Evolutionary conservation across 441 rosid species (phyloP), one percentile per base, ranked within the genome.

Genomic region (Viola pubescens): DNA sequence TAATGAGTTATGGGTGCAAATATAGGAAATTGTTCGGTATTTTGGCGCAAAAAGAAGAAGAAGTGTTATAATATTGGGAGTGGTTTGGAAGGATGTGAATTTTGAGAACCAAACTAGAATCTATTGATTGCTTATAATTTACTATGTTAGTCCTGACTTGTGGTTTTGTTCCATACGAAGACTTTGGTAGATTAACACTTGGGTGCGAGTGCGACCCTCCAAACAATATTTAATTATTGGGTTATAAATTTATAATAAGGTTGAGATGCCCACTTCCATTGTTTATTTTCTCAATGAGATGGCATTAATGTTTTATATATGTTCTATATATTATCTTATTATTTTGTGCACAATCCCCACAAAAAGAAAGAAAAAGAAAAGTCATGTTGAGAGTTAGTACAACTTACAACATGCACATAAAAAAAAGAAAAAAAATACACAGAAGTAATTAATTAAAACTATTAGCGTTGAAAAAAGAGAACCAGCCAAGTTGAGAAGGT

Each of bases 91-190:
- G 71, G 70, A 58, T 59, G 68, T 65, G 71, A 8, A 16, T 16
- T 16, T 0, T 0, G 19, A 63, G 79, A 72, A 74, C 71, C 85
- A 70, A 72, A 64, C 53, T 68, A 73, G 78, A 75, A 69, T 69
- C 64, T 44, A 8, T 38, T 61, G 52, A 7, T 26, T 38, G 9
- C 61, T 48, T 19, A 16, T 50, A 8, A 5, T 40, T 50, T 26
- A 46, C 66, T 0, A 62, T 4, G 37, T 10, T 58, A 38, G 63
- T 39, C 44, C 39, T 61, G 69, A 56, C 70, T 64, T 43, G 19
- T 9, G 64, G 37, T 57, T 63, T 61, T 48, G 67, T 64, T 46
- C 14, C 8, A 6, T 58, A 2, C 4, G 51, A 47, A 37, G 39
- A 3, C 47, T 34, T 45, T 26, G 11, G 14, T 42, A 7, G 7